A percentile compares a stretch with the other conserved stretches of the same genome.
These are phyloP conservation scores for Fraxinus floribunda DNA, from an alignment of 305 asterid species.

Conservation along the genomic window DNA sequence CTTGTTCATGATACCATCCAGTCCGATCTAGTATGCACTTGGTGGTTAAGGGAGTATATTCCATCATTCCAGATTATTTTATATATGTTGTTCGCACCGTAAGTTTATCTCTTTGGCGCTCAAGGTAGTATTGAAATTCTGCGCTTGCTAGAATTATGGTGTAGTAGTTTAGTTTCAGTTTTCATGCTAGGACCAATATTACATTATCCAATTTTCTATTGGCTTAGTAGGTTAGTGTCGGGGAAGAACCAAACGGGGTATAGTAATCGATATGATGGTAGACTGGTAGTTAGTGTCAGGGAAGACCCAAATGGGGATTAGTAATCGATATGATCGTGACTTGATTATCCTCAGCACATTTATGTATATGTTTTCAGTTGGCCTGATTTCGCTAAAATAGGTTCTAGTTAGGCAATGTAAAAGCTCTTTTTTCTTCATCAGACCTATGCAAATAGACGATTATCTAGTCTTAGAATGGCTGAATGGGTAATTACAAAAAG, in stretches of 20 bases:
- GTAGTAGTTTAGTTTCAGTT: neutral
- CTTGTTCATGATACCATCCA: neutral
- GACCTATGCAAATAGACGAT: neutral
- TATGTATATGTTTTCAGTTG: neutral
- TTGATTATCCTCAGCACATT: neutral
- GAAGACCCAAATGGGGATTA: neutral
- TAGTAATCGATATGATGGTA: neutral
- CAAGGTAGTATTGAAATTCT: neutral
- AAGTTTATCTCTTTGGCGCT: neutral
- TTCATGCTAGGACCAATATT: neutral
- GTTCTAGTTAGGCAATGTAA: neutral
- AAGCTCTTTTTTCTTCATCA: neutral
- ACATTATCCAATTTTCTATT: neutral
- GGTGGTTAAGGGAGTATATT: neutral
- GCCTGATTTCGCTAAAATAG: neutral
- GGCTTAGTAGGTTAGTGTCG: neutral
- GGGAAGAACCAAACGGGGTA: neutral
- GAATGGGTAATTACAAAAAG: neutral
- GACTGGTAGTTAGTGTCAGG: neutral
- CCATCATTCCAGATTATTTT: neutral
- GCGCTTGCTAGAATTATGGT: neutral
- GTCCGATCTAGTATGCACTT: neutral
- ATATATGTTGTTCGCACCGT: neutral
- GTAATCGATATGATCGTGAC: neutral
- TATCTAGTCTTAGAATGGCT: neutral